Conservation (phyloP, 75 land plant species). For the Sequoia sempervirens region DNA sequence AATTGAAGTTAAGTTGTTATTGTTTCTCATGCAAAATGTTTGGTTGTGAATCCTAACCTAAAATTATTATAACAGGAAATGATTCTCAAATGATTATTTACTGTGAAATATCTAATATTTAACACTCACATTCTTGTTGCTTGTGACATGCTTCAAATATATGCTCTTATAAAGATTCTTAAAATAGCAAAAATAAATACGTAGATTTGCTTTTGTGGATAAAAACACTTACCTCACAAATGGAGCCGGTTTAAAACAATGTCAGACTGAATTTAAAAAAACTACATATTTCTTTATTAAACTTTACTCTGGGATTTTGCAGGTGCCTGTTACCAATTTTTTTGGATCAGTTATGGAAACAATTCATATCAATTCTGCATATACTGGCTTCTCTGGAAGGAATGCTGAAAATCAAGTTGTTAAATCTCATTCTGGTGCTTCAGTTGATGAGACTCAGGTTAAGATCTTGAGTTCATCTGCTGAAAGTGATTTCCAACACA, state of each 20-base stretch:
- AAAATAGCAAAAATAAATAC: not conserved
- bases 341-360: conserved; percentile 99
- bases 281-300: not conserved
- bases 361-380: conserved; percentile 77
- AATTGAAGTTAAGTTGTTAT: not conserved
- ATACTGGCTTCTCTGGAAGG: conserved; percentile 35
- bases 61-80: not conserved
- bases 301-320: not conserved
- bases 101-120: too few relatives aligned
- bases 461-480: not conserved
- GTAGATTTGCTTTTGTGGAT: not conserved
- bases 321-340: conserved; percentile 96
- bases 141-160: not conserved
- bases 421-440: not conserved
- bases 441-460: not conserved
- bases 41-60: not conserved
- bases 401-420: conserved; percentile 1
- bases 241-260: not conserved
- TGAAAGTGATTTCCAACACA: not conserved
- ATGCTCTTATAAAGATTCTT: not conserved
- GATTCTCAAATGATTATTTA: too few relatives aligned
- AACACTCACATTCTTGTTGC: not conserved
- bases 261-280: not conserved
- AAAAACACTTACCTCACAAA: not conserved
- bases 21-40: not conserved